Base-by-base conservation (phyloP, 2,329 filamentous ascomycete genomes). In the Myriosclerotinia scirpicola region DNA sequence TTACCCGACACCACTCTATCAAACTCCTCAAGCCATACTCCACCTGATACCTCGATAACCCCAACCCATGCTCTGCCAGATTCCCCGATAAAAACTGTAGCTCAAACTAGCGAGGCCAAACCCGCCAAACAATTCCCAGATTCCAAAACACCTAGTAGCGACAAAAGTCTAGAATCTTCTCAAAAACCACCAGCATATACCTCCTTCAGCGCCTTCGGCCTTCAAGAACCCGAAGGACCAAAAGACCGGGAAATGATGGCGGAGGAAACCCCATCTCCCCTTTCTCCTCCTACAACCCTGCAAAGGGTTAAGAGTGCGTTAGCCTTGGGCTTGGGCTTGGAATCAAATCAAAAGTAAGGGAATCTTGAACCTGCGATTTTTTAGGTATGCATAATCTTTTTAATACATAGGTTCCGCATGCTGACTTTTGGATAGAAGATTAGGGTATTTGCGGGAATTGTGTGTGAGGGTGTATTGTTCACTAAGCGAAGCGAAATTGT, bases 301-400 rank as follows among this genome's bases (percentile, higher is more conserved):
- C 12, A 61, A 61, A 30, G 44, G 3, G 38, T 50, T 17, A 61
- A 61, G 46, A 61, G n/a, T 38, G 58, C 11, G 5, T 6, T 61
- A 14, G n/a, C 12, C 15, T 17, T 50, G 9, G 44, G 38, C 8
- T 11, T 61, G n/a, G n/a, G 20, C 8, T 11, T 50, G 9, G 44
- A 52, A 6, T n/a, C 2, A 61, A 34, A n/a, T 38, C 44, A 50
- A 61, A 61, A 50, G 44, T 50, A 61, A 61, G 58, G 22, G 5
- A 11, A 12, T 26, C n/a, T 50, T 38, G 34, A 50, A 8, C n/a
- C 14, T 50, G 44, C 30, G 5, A 40, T 50, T 5, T 20, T 58
- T 61, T 58, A 5, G 34, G 46, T 61, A 61, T 20, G 14, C 7
- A 50, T 50, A n/a, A 12, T 14, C 26, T 20, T 34, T 50, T 20